Evolutionary conservation across 495 filamentous ascomycete species (phyloP).

Genomic region (Hyphodiscus hymeniophilus): DNA sequence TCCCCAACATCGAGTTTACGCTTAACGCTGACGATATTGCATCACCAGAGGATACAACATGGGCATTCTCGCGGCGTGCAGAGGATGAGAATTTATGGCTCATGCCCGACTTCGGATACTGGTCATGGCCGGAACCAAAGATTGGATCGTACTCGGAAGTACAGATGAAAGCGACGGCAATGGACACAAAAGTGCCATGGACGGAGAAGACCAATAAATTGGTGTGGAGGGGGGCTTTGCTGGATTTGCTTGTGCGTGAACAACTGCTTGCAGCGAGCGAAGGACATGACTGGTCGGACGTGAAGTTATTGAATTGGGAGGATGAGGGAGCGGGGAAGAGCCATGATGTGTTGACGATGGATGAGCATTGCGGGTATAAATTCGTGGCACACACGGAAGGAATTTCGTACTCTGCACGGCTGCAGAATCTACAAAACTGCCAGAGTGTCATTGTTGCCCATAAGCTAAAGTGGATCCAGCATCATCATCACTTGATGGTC

Average conservation of each 20-base stretch:
- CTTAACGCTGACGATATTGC: constrained; percentile 48
- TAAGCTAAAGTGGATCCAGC: constrained; percentile 35
- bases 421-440: constrained; percentile 54
- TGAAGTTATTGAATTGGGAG: constrained; percentile 6
- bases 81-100: constrained; percentile 47
- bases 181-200: constrained; percentile 29
- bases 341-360: constrained; percentile 22
- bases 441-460: constrained; percentile 46
- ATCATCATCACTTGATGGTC: constrained; percentile 33
- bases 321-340: constrained; percentile 14
- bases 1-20: constrained; percentile 56
- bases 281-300: constrained; percentile 12
- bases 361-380: constrained; percentile 52
- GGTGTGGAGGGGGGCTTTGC: constrained; percentile 46
- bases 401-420: constrained; percentile 31
- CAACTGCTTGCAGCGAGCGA: constrained; percentile 23
- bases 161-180: constrained; percentile 25
- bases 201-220: constrained; percentile 45
- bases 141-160: constrained; percentile 47
- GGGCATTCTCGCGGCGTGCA: constrained; percentile 39
- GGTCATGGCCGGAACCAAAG: constrained; percentile 41
- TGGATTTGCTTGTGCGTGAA: constrained; percentile 1
- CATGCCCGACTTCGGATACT: constrained; percentile 63
- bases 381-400: constrained; percentile 53
- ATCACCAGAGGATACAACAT: constrained; percentile 27